Percentiles rank a stretch among this genome's conserved stretches.
phyloP scores from a whole-genome alignment of 73 alveolate species.

The Paraurostyla sp. region DNA sequence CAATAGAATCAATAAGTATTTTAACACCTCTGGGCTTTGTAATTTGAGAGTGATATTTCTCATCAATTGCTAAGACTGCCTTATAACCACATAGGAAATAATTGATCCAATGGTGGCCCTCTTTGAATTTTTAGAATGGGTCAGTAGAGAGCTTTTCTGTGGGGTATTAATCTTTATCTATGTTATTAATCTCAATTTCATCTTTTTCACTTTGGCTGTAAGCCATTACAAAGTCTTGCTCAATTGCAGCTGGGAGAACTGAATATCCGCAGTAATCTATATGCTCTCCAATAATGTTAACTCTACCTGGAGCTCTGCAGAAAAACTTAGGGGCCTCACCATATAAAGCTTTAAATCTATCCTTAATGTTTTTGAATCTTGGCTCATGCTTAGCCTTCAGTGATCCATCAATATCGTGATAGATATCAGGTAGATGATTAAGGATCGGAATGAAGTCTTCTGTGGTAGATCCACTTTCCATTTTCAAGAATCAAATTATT shows the following conservation, averaged over 20 bases:
- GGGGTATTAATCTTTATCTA: constrained; percentile 77
- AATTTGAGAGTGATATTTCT: constrained; percentile 12
- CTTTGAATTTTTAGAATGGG: constrained; percentile 70
- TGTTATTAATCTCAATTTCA: constrained; percentile 77
- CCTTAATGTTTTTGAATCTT: constrained; percentile 51
- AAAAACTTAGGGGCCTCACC: constrained; percentile 64
- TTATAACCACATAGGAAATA: constrained; percentile 90
- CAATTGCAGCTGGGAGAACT: constrained; percentile 93
- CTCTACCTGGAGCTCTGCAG: constrained; percentile 94
- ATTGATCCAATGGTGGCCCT: constrained; percentile 75
- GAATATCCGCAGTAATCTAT: constrained; percentile 93
- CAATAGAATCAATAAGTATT: constrained; percentile 86
- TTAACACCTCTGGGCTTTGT: constrained; percentile 74
- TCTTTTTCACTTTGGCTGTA: constrained; percentile 71
- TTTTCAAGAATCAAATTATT: too few relatives aligned
- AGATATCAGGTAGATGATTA: constrained; percentile 45
- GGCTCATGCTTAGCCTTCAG: constrained; percentile 42
- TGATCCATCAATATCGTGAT: constrained; percentile 18
- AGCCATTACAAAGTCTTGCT: constrained; percentile 87
- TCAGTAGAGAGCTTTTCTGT: constrained; percentile 76
- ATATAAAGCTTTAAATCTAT: constrained; percentile 66
- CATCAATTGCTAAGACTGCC: constrained; percentile 69
- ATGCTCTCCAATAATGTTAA: constrained; percentile 95
- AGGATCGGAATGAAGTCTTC: constrained; percentile 13
- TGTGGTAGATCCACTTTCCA: too few relatives aligned